Percentiles rank a stretch among this genome's conserved stretches.
Evolutionary conservation across 2,329 filamentous ascomycete species (phyloP).

Genomic region (Cytospora chrysosperma): DNA sequence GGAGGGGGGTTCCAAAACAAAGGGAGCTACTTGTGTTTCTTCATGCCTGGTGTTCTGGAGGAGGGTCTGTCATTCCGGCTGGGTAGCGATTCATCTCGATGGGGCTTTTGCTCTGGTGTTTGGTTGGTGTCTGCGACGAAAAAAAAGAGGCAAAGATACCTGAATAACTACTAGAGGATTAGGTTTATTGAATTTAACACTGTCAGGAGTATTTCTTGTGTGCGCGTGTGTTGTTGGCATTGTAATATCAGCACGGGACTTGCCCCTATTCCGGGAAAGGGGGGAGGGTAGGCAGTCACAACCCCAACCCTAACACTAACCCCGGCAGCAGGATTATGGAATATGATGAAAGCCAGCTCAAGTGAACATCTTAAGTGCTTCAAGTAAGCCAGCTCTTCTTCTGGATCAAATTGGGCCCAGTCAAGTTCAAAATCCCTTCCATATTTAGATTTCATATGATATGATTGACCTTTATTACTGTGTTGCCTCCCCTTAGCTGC

Average conservation of each 20-base stretch:
- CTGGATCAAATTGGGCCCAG: too few relatives aligned
- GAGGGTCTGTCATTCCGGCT: background rate
- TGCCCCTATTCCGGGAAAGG: too few relatives aligned
- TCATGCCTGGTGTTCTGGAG: background rate
- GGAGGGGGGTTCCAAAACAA: background rate
- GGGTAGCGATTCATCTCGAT: background rate
- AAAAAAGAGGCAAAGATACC: slow-evolving; percentile 3
- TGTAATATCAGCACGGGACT: too few relatives aligned
- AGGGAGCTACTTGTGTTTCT: background rate
- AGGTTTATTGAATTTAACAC: slow-evolving; percentile 1
- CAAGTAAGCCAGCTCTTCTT: background rate
- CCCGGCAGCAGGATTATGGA: too few relatives aligned
- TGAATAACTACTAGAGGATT: slow-evolving; percentile 14
- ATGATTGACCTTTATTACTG: too few relatives aligned
- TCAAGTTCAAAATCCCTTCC: too few relatives aligned
- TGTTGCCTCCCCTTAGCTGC: too few relatives aligned
- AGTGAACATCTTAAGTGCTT: background rate
- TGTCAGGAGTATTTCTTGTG: background rate
- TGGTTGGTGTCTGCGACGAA: background rate
- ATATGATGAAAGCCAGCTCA: background rate
- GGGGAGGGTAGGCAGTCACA: background rate
- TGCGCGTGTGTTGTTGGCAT: too few relatives aligned
- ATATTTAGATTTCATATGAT: too few relatives aligned
- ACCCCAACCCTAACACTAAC: background rate
- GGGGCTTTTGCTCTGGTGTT: slow-evolving; percentile 13